Evolutionary conservation across 768 basidiomycete species (phyloP), one percentile per base, ranked within the genome.

Genomic region (Termitomyces sp.): DNA sequence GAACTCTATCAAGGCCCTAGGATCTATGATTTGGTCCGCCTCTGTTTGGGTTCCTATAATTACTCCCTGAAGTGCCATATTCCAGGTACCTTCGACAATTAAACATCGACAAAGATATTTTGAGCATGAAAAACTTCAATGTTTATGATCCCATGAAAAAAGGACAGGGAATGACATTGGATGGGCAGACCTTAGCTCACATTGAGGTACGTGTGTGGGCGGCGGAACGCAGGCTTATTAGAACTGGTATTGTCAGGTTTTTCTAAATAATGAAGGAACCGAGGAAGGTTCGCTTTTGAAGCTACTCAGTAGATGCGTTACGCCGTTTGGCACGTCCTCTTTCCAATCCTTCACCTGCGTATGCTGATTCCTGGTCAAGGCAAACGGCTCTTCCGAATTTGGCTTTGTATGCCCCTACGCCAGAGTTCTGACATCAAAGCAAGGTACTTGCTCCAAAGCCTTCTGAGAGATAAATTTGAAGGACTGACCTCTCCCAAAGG

Each of bases 81-180:
- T 3, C 16, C 43, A 87, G 88, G 84, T 94, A 94, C 68, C 82
- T 98, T 14, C 86, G 90, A 38, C 91, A 92, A 60, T 80, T 99
- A 42, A 98, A 98, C 67, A 93, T 98, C 61, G 96, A 95, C 74
- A 90, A 92, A 68, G 95, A 98, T 62, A 85, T 99, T 56, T 71
- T 99, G 66, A 91, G 87, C 55, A 94, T 97, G 88, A 90, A 86
- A 74, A 98, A 98, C 68, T 99, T 99, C 80, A 95, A 98, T 64
- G 79, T 97, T 40, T 97, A 96, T 67, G 94, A 98, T 70, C 97
- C 97, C 0, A 93, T 98, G 84, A 87, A 89, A 68, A 80, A 81
- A 59, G 94, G 94, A n/a, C 80, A 87, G 67, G 90, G 86, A 28
- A 73, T 98, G 56, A 80, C 91, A 0, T 78, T 99, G 44, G 95